phyloP scores from a whole-genome alignment of 129 eudicot genomes.

The Lactuca sativa region DNA sequence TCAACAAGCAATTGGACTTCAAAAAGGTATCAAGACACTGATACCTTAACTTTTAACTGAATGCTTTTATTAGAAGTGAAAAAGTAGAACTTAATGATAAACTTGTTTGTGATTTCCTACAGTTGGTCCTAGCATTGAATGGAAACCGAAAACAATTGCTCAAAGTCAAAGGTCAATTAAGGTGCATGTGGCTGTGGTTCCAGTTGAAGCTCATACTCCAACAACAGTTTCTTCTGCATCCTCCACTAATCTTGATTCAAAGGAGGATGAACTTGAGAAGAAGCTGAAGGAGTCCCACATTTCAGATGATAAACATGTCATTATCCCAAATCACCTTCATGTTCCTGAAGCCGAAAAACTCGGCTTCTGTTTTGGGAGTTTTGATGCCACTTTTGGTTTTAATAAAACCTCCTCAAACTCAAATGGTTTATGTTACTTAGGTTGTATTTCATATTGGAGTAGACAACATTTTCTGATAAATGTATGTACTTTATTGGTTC shows the following conservation, averaged over 20 bases:
- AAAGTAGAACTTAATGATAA: background rate
- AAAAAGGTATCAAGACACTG: too few species aligned
- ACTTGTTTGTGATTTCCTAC: conserved; percentile 17
- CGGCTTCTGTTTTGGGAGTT: conserved; percentile 77
- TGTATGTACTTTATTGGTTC: conserved; percentile 15
- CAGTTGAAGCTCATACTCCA: conserved; percentile 33
- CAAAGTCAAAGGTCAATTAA: conserved; percentile 43
- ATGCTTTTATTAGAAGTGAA: background rate
- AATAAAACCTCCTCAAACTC: too few species aligned
- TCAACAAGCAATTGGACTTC: too few species aligned
- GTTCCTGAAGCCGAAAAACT: conserved; percentile 74
- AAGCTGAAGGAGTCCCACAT: conserved; percentile 54
- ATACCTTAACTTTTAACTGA: too few species aligned
- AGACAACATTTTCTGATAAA: too few species aligned
- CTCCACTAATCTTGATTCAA: conserved; percentile 19
- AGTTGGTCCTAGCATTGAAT: conserved; percentile 64
- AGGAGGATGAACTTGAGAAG: conserved; percentile 40
- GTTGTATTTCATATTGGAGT: too few species aligned
- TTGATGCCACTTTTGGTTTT: background rate
- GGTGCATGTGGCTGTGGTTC: conserved; percentile 21
- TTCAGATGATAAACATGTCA: conserved; percentile 58
- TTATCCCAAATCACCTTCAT: conserved; percentile 78
- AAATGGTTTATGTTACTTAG: too few species aligned
- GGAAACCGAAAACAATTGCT: conserved; percentile 65
- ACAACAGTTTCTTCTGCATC: too few species aligned